Evolutionary conservation across 768 basidiomycete species (phyloP).

Genomic region (Coprinellus micaceus): DNA sequence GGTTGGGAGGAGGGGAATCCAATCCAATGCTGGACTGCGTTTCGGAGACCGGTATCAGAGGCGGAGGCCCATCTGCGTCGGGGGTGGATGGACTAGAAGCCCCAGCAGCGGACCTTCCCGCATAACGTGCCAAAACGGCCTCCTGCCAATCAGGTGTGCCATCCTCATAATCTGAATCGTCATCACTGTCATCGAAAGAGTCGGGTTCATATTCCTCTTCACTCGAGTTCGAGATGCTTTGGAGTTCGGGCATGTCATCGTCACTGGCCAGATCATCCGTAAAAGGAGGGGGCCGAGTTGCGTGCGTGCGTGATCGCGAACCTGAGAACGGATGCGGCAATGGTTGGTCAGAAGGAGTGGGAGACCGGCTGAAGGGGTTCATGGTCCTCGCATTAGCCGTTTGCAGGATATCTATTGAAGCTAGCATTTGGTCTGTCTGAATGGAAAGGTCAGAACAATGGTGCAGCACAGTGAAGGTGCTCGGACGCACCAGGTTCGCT

Average conservation of each 20-base stretch:
- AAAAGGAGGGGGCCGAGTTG: not conserved
- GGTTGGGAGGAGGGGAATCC: not conserved
- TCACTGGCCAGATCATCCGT: constrained; percentile 17
- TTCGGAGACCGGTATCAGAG: not conserved
- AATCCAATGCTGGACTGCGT: not conserved
- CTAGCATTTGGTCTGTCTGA: constrained; percentile 34
- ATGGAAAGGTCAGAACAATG: not conserved
- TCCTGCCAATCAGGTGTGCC: not conserved
- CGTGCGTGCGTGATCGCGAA: not conserved
- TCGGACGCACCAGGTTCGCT: constrained; percentile 27
- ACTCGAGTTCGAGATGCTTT: constrained; percentile 32
- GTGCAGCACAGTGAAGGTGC: not conserved
- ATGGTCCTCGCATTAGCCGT: constrained; percentile 10
- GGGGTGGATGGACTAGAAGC: not conserved
- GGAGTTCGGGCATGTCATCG: constrained; percentile 36
- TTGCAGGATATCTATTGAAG: constrained; percentile 15
- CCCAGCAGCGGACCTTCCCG: not conserved
- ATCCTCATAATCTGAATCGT: constrained; percentile 8
- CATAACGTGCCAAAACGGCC: not conserved
- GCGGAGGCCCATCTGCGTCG: not conserved
- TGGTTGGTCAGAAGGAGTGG: too few species aligned
- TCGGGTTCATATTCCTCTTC: constrained; percentile 21
- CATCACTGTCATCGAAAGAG: constrained; percentile 18
- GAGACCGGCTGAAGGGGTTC: too few species aligned
- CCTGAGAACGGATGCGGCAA: too few species aligned